Percentiles rank a stretch among this genome's conserved stretches.
Evolutionary conservation across 208 protist genomes (phyloP).

Genomic region (Acanthamoeba castellanii): DNA sequence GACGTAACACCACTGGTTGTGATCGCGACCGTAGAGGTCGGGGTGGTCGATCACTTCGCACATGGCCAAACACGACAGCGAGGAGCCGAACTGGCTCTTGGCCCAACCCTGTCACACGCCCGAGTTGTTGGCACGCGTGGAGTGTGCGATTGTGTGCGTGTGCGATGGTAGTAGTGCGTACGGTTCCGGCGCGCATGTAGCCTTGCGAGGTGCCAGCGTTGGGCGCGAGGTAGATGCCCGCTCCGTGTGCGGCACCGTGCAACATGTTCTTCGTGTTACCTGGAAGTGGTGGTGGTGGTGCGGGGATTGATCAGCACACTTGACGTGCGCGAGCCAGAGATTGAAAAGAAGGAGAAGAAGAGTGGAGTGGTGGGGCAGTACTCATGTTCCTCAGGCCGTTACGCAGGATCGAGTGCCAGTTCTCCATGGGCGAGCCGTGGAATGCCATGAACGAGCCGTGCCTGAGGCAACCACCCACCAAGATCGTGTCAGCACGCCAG

Average conservation of each 20-base stretch:
- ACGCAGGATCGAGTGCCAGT: conserved; percentile 85
- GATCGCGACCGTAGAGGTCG: conserved; percentile 47
- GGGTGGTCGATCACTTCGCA: conserved; percentile 79
- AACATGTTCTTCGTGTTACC: conserved; percentile 79
- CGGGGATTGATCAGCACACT: too few species aligned
- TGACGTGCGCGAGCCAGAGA: neutral
- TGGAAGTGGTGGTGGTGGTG: neutral
- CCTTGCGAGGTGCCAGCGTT: conserved; percentile 74
- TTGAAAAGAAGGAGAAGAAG: neutral
- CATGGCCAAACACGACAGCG: conserved; percentile 77
- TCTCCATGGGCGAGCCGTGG: conserved; percentile 83
- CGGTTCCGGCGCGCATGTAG: conserved; percentile 76
- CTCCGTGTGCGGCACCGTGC: conserved; percentile 83
- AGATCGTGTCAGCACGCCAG: too few species aligned
- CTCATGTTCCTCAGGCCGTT: conserved; percentile 82
- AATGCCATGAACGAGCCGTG: conserved; percentile 82
- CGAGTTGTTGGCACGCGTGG: too few species aligned
- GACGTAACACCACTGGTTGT: conserved; percentile 72
- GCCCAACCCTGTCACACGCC: conserved; percentile 3
- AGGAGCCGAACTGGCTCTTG: conserved; percentile 62
- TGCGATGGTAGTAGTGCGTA: neutral
- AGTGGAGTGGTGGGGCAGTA: neutral
- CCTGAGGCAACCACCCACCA: neutral
- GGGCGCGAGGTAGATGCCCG: conserved; percentile 82
- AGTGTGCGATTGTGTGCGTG: neutral